A percentile compares a stretch with the other conserved stretches of the same genome.
These are phyloP conservation scores for Wickerhamiella australiensis DNA, from an alignment of 805 yeast species.

Conservation along the genomic window DNA sequence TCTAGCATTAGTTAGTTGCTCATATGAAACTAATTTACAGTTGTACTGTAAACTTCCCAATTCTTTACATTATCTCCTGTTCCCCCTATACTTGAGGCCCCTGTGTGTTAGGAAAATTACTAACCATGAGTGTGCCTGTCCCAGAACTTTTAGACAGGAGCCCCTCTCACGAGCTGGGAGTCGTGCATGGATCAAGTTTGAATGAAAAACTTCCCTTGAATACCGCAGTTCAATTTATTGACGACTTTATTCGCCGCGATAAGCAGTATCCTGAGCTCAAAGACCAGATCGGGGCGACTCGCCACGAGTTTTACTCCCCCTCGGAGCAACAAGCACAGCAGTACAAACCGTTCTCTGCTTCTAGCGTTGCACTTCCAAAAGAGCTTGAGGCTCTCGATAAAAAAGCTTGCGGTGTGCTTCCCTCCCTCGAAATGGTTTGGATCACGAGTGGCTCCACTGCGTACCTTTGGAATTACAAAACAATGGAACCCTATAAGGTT, in stretches of 20 bases:
- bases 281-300: slow-evolving; percentile 15
- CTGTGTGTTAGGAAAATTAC: neutral
- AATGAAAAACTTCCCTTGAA: slow-evolving; percentile 15
- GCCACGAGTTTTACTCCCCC: slow-evolving; percentile 16
- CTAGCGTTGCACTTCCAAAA: slow-evolving; percentile 16
- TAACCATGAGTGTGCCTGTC: slow-evolving; percentile 1
- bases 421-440: slow-evolving; percentile 77
- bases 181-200: neutral
- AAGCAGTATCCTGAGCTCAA: slow-evolving; percentile 20
- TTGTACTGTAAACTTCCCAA: neutral
- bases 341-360: slow-evolving; percentile 17
- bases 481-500: slow-evolving; percentile 55
- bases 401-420: slow-evolving; percentile 63
- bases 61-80: too few species aligned
- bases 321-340: slow-evolving; percentile 7
- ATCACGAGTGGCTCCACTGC: slow-evolving; percentile 68
- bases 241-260: slow-evolving; percentile 20
- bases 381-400: slow-evolving; percentile 10
- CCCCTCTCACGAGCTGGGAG: slow-evolving; percentile 9
- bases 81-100: neutral
- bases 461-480: slow-evolving; percentile 68
- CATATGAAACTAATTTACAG: too few species aligned
- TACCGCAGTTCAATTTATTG: slow-evolving; percentile 20
- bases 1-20: too few species aligned
- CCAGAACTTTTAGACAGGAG: slow-evolving; percentile 5